phyloP scores from a whole-genome alignment of 1,139 yeast species.

The Yamadazyma siamensis region DNA sequence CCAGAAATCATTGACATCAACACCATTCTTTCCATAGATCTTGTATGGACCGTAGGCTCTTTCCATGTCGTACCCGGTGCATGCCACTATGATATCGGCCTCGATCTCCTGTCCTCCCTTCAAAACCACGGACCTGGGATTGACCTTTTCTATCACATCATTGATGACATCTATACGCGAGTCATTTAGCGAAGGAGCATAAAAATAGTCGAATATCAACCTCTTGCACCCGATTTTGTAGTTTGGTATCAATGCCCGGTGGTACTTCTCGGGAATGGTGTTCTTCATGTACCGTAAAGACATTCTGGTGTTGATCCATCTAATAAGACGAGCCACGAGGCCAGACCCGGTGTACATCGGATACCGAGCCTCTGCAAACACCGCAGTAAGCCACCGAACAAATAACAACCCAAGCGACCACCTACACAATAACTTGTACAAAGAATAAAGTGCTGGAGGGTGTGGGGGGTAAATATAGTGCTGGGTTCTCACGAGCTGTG shows the following conservation, averaged over 20 bases:
- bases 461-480: constrained; percentile 43
- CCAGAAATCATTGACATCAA: constrained; percentile 23
- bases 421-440: constrained; percentile 22
- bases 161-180: constrained; percentile 26
- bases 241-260: constrained; percentile 31
- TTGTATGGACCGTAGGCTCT: constrained; percentile 19
- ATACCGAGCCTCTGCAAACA: constrained; percentile 30
- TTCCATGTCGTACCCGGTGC: constrained; percentile 37
- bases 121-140: constrained; percentile 27
- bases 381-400: constrained; percentile 26
- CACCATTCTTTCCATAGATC: constrained; percentile 27
- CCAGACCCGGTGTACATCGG: constrained; percentile 37
- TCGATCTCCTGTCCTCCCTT: constrained; percentile 26
- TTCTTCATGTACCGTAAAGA: constrained; percentile 27
- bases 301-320: constrained; percentile 21
- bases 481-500: constrained; percentile 35
- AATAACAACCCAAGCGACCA: constrained; percentile 23
- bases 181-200: constrained; percentile 33
- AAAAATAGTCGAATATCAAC: constrained; percentile 36
- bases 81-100: constrained; percentile 43
- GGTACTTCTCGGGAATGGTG: constrained; percentile 33
- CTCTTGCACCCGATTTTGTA: constrained; percentile 45
- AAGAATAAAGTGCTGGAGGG: constrained; percentile 18
- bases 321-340: constrained; percentile 21
- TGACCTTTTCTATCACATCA: constrained; percentile 24